phyloP scores from a whole-genome alignment of 148 eudicot species.

The Camellia lanceoleosa region DNA sequence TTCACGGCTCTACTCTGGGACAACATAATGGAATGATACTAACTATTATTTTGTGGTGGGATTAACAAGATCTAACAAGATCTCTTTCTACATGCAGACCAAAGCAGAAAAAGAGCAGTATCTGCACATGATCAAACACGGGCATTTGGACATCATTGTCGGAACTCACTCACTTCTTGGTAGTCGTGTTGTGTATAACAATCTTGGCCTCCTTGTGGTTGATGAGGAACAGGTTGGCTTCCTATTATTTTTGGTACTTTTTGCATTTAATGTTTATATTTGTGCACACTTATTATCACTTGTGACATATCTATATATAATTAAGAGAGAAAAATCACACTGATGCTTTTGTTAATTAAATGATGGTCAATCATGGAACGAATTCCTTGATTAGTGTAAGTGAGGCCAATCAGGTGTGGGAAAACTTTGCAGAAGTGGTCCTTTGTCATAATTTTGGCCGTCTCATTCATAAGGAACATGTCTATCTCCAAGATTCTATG shows the following conservation, averaged over 20 bases:
- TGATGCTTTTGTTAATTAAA: background rate
- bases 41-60: background rate
- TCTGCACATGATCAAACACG: slow-evolving; percentile 63
- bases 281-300: background rate
- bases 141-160: slow-evolving; percentile 76
- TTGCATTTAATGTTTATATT: background rate
- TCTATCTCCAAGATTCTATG: slow-evolving; percentile 3
- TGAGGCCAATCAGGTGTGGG: background rate
- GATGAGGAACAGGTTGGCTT: slow-evolving; percentile 95
- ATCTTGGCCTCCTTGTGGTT: slow-evolving; percentile 94
- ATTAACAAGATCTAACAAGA: slow-evolving; percentile 14
- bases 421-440: background rate
- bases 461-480: background rate
- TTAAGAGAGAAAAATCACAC: background rate
- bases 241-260: slow-evolving; percentile 13
- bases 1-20: slow-evolving; percentile 6
- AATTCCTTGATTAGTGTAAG: background rate
- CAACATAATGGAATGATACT: background rate
- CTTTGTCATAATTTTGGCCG: background rate
- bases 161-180: slow-evolving; percentile 98
- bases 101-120: slow-evolving; percentile 81
- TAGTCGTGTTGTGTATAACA: slow-evolving; percentile 72
- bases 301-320: background rate
- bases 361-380: background rate
- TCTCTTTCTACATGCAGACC: slow-evolving; percentile 52